Base-by-base conservation (phyloP, 805 yeast species). In the Hanseniaspora clermontiae region DNA sequence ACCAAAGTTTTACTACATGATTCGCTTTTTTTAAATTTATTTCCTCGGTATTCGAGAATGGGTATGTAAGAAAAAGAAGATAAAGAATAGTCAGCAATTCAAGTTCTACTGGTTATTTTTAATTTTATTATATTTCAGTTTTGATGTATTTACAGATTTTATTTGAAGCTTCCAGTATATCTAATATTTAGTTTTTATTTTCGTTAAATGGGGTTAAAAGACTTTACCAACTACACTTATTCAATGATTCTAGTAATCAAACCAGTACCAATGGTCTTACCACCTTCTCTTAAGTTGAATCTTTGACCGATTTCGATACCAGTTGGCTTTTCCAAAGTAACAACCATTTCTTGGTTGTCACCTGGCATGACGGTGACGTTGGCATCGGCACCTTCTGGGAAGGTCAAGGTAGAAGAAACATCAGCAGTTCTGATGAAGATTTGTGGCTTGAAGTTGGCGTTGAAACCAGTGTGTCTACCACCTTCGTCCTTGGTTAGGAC, bases 241-340 rank as follows among this genome's bases (percentile, higher is more conserved):
- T 84, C 91, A 62, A 87, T 72, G 72, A 88, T 83, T 75, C 96
- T 84, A 67, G 98, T 93, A 66, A 93, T 81, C 77, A 93, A 77
- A 78, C 98, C 98, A 64, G 98, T 93, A 74, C 96, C 98, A 64
- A 93, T 97, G 63, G 98, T 93, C 78, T 85, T 87, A 72, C 97
- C 97, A 77, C 97, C 97, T 78, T 93, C 98, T 83, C 98, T 93
- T 72, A 93, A 80, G 83, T 93, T 93, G 85, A 93, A 93, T 77
- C 97, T 87, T 79, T 90, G 96, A 72, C 95, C 95, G 66, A 84
- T 83, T 79, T 93, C 98, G 62, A 93, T 68, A 60, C 97, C 95
- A 64, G 95, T 87, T 71, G 95, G 93, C 76, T 81, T 87, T 61
- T 85, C 83, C 69, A 91, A 78, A 70, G 84, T 85, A 70, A 91